Evolutionary conservation across 2,329 filamentous ascomycete species (phyloP), one percentile per base, ranked within the genome.

Genomic region (Lachnellula occidentalis): DNA sequence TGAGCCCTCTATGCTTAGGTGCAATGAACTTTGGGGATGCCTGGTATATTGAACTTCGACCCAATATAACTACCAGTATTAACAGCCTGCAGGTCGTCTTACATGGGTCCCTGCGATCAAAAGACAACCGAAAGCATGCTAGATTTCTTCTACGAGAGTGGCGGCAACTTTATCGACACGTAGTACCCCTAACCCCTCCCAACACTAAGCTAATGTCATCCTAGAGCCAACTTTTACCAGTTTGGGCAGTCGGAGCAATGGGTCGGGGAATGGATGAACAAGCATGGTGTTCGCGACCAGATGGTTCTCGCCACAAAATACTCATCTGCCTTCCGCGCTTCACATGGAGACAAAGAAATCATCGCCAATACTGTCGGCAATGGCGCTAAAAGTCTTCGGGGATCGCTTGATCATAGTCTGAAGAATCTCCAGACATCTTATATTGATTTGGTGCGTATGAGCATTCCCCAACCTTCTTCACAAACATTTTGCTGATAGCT

Each of bases 121-220:
- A 66, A 73, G 9, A 70, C 77, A 0, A 83, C 84, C 63, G 72
- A 75, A 48, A 31, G 27, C 27, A 73, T 86, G 1, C 72, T 85
- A 3, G 81, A 85, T 59, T 73, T 73, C 49, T 85, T 76, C 68
- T 73, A 69, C 47, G 70, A 71, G 15, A 70, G 75, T 0, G 83
- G 83, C 4, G 83, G 83, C 6, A 87, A 87, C 69, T 85, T 87
- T 66, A 83, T 87, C 65, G 83, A 87, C 68, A 86, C 81, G 27
- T 31, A 31, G 2, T 11, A 11, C 9, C 27, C 27, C 27, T 31
- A 8, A 1, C 27, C 8, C 2, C 8, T 11, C 8, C 8, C 3
- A 31, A 9, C 22, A 24, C 27, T 11, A 11, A 31, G 27, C 27
- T 31, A 31, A 31, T 11, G 27, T 31, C 8, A 31, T 31, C 8